Evolutionary conservation across 2,329 filamentous ascomycete species (phyloP), one percentile per base, ranked within the genome.

Genomic region (Torrubiella hemipterigena): DNA sequence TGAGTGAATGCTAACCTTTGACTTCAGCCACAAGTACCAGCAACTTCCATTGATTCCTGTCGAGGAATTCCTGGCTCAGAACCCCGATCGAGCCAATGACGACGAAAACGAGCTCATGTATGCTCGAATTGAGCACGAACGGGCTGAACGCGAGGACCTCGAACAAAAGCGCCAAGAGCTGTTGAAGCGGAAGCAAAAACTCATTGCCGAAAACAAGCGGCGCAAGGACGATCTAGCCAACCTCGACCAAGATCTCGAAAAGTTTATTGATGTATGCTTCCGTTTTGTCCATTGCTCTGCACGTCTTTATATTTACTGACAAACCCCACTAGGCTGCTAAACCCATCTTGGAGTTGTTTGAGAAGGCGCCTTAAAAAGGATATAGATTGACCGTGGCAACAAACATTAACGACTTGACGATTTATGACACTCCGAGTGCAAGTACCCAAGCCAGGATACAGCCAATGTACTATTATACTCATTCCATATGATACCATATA

Each of bases 181-280:
- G 3, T 59, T 86, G 27, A 85, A 70, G 49, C 59, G 67, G 31
- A 76, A 75, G 46, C 67, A 71, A 42, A 74, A 74, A 51, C 63
- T 76, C 29, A 74, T 73, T 31, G 63, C 68, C 2, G 71, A 76
- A 51, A 95, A 95, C 52, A 93, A 93, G 59, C 85, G 85, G 58
- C 73, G 89, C 42, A 94, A 93, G 53, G 87, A 95, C 34, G 86
- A 96, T 47, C 62, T 98, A 29, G 86, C 82, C 14, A 94, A 81
- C 47, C 61, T 98, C 38, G 91, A 98, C 47, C 81, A 82, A 48
- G 85, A 94, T 54, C 63, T 96, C 35, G 91, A 96, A 59, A 87
- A 83, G 48, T 94, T 94, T 50, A 89, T 94, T 46, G 85, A 93
- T 55, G 82, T 84, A 49, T 49, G 79, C 61, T 15, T 18, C 14